These are phyloP conservation scores for Akebia trifoliata DNA, from an alignment of 164 flowering plant genomes.

Conservation along the genomic window DNA sequence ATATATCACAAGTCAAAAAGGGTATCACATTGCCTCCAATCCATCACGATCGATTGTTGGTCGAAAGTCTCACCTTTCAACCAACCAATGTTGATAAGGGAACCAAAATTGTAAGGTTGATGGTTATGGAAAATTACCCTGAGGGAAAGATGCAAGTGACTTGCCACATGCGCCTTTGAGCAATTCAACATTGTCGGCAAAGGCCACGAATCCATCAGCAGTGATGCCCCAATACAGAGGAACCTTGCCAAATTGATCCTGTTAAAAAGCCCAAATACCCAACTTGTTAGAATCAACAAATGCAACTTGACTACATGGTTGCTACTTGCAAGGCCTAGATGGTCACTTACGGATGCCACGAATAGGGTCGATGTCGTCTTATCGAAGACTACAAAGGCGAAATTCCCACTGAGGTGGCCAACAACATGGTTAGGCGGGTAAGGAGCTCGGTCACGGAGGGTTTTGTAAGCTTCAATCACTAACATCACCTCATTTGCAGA, in stretches of 20 bases:
- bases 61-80: too few relatives aligned
- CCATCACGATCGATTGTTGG: too few relatives aligned
- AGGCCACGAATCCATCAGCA: slow-evolving; percentile 83
- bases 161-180: slow-evolving; percentile 93
- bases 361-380: slow-evolving; percentile 77
- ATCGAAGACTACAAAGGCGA: slow-evolving; percentile 79
- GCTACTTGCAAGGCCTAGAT: too few relatives aligned
- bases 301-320: too few relatives aligned
- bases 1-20: too few relatives aligned
- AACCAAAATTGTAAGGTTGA: too few relatives aligned
- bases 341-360: slow-evolving; percentile 80
- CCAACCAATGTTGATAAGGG: too few relatives aligned
- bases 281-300: slow-evolving; percentile 5
- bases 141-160: slow-evolving; percentile 94
- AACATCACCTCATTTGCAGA: slow-evolving; percentile 70
- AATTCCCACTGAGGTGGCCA: slow-evolving; percentile 74
- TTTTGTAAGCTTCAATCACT: slow-evolving; percentile 90
- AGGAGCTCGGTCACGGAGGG: slow-evolving; percentile 92
- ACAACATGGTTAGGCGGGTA: slow-evolving; percentile 86
- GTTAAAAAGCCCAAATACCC: slow-evolving; percentile 15
- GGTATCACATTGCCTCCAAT: neutral
- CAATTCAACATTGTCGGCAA: slow-evolving; percentile 71
- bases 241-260: slow-evolving; percentile 87
- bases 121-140: slow-evolving; percentile 59
- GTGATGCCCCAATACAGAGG: slow-evolving; percentile 96